Evolutionary conservation across 2,329 filamentous ascomycete species (phyloP).

Genomic region (Beauveria asiatica): DNA sequence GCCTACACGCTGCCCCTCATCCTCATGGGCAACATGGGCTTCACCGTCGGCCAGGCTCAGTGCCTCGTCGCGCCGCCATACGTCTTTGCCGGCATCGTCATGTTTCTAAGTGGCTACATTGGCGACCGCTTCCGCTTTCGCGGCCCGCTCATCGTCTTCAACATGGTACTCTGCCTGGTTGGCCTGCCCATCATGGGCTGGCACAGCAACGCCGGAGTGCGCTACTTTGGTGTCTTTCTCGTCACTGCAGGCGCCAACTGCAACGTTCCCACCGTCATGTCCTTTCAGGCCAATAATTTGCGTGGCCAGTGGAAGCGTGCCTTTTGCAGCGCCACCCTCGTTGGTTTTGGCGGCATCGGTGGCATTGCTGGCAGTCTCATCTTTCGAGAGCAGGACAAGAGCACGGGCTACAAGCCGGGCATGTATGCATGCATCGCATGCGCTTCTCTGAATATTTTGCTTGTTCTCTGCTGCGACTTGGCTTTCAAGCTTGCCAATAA

Average conservation of each 20-base stretch:
- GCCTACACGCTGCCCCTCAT: constrained; percentile 76
- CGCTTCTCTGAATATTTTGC: constrained; percentile 35
- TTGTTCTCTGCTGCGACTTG: constrained; percentile 34
- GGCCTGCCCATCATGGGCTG: constrained; percentile 69
- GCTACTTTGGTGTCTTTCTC: constrained; percentile 70
- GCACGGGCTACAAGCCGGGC: constrained; percentile 44
- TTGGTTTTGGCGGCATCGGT: constrained; percentile 69
- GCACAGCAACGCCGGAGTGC: constrained; percentile 42
- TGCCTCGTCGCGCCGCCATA: constrained; percentile 66
- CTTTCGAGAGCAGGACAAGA: constrained; percentile 51
- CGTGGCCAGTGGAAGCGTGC: constrained; percentile 84
- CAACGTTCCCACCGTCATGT: constrained; percentile 66
- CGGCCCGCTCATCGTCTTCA: constrained; percentile 57
- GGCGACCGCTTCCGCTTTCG: constrained; percentile 61
- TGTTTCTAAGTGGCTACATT: constrained; percentile 50
- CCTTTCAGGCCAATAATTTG: constrained; percentile 83
- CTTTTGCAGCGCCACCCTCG: constrained; percentile 65
- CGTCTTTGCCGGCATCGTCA: constrained; percentile 54
- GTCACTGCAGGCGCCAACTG: constrained; percentile 68
- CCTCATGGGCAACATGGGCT: constrained; percentile 54
- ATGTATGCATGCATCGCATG: constrained; percentile 48
- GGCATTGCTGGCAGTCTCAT: constrained; percentile 69
- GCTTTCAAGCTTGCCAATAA: constrained; percentile 36
- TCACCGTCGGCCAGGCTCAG: constrained; percentile 54
- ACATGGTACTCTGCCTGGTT: constrained; percentile 57